Conservation (phyloP, 805 yeast species). For the Lipomyces anomalus region DNA sequence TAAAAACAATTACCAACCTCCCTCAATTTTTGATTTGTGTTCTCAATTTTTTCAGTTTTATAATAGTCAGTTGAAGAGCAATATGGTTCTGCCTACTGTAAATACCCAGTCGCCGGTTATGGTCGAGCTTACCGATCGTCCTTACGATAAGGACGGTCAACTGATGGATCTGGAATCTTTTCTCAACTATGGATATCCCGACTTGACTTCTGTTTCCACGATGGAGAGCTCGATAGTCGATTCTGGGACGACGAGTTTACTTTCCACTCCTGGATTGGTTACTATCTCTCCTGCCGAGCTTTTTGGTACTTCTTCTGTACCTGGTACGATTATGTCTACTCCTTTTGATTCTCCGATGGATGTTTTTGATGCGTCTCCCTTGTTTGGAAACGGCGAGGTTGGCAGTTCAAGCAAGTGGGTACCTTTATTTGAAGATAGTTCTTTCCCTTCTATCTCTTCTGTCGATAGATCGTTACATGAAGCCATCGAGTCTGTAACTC, state of each 20-base stretch:
- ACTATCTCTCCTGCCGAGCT: conserved; percentile 16
- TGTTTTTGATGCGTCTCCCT: conserved; percentile 30
- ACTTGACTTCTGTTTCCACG: conserved; percentile 12
- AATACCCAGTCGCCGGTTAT: conserved; percentile 6
- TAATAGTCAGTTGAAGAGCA: not conserved
- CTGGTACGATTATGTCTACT: no score
- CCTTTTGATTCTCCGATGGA: conserved; percentile 23
- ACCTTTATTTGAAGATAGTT: conserved; percentile 32
- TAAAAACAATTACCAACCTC: no score
- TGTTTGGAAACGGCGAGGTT: conserved; percentile 30
- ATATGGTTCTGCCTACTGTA: conserved; percentile 13
- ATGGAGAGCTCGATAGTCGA: conserved; percentile 10
- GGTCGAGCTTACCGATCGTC: conserved; percentile 8
- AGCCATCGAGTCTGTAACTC: no score
- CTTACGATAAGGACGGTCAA: conserved; percentile 4
- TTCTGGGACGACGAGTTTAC: conserved; percentile 11
- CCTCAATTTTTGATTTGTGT: no score
- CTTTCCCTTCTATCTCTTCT: not conserved
- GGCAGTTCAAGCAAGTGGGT: conserved; percentile 31
- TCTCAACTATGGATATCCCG: conserved; percentile 13
- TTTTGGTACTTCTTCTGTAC: conserved; percentile 1
- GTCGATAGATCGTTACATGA: no score
- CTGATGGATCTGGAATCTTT: conserved; percentile 4
- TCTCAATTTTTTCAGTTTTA: conserved; percentile 1
- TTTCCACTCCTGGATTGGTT: conserved; percentile 15